Percentiles rank a stretch among this genome's conserved stretches.
Evolutionary conservation across 129 eudicot genomes (phyloP).

Genomic region (Tanacetum coccineum): DNA sequence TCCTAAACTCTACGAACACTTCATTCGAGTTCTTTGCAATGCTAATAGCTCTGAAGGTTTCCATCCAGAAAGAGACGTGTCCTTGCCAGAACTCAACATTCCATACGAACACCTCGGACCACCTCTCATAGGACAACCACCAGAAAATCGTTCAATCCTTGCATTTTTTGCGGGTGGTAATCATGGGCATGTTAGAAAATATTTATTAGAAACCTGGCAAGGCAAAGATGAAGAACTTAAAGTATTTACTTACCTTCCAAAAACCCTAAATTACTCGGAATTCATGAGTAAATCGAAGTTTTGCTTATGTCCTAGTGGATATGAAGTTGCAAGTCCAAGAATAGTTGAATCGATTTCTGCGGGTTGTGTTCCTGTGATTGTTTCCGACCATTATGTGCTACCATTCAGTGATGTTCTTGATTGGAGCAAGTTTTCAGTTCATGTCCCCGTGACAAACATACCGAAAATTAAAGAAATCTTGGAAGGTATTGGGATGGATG

Average conservation of each 20-base stretch:
- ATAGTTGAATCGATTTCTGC: constrained; percentile 50
- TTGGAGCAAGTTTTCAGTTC: constrained; percentile 57
- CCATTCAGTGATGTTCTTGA: constrained; percentile 70
- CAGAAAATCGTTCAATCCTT: constrained; percentile 37
- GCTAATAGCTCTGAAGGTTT: constrained; percentile 54
- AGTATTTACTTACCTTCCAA: constrained; percentile 42
- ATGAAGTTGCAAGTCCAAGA: constrained; percentile 71
- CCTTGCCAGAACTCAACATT: constrained; percentile 52
- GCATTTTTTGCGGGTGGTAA: constrained; percentile 52
- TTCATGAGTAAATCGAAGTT: constrained; percentile 39
- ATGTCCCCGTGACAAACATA: constrained; percentile 42
- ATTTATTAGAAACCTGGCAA: constrained; percentile 35
- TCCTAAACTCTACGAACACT: constrained; percentile 38
- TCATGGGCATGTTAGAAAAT: constrained; percentile 41
- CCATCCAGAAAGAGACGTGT: constrained; percentile 42
- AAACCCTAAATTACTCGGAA: constrained; percentile 32
- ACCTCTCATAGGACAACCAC: constrained; percentile 35
- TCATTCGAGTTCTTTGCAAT: constrained; percentile 49
- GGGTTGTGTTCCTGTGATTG: constrained; percentile 62
- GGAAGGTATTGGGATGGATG: constrained; percentile 28
- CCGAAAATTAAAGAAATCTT: constrained; percentile 39
- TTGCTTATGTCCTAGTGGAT: constrained; percentile 71
- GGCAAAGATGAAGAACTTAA: constrained; percentile 36
- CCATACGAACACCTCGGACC: constrained; percentile 25
- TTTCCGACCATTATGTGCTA: constrained; percentile 44